These are phyloP conservation scores for Coemansia sp. DNA, from an alignment of 192 early-diverging fungal genomes.

Conservation along the genomic window DNA sequence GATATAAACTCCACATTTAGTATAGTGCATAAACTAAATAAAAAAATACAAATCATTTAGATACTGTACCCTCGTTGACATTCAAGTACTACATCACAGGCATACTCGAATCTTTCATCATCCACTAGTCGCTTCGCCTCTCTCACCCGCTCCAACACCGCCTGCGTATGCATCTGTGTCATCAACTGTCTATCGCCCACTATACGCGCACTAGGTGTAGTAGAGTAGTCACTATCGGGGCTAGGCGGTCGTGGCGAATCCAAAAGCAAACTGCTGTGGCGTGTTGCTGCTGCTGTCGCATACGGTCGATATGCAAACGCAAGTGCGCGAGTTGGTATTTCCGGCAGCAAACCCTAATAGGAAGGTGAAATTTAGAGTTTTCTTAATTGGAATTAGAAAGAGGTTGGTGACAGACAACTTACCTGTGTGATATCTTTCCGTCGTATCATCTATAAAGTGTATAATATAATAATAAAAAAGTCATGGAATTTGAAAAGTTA, in stretches of 20 bases:
- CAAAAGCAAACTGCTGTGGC: constrained; percentile 1
- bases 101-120: constrained; percentile 40
- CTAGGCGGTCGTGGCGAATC: not conserved
- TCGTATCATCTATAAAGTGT: constrained; percentile 21
- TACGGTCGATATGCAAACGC: constrained; percentile 56
- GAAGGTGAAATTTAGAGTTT: not conserved
- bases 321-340: not conserved
- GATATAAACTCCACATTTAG: not conserved
- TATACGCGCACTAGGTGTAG: not conserved
- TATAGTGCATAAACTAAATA: not conserved
- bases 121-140: constrained; percentile 43
- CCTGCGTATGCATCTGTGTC: constrained; percentile 24
- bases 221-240: constrained; percentile 1
- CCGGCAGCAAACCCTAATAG: constrained; percentile 32
- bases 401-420: not conserved
- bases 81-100: constrained; percentile 50
- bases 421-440: constrained; percentile 42
- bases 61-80: constrained; percentile 52
- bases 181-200: constrained; percentile 23
- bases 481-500: not conserved
- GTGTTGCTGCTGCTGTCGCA: not conserved
- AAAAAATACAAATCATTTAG: too few relatives aligned
- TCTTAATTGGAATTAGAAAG: not conserved
- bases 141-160: constrained; percentile 25
- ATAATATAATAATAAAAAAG: constrained; percentile 2